Evolutionary conservation across 148 eudicot species (phyloP), one percentile per base, ranked within the genome.

Genomic region (Rhododendron griersonianum): DNA sequence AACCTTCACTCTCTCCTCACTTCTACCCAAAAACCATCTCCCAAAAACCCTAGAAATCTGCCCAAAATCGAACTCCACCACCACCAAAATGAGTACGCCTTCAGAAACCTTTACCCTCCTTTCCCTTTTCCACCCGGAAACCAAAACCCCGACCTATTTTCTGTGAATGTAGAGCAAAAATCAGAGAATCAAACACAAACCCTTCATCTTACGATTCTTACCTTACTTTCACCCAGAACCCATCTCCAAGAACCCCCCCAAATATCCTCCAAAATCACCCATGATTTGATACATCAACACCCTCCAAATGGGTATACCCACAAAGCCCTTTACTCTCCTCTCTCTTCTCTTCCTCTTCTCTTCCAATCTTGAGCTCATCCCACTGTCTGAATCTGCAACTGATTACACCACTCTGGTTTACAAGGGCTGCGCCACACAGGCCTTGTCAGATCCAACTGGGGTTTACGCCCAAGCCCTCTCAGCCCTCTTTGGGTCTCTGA

Each of bases 381-480:
- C 81, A 21, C 51, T 57, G 2, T 79, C 93, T 84, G 71, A 87
- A 87, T 92, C 94, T 48, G 92, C 86, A 84, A 84, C 90, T 23
- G 96, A 91, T 23, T 90, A 88, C 92, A 87, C 93, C 0, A 87
- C 87, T 19, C 69, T 97, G 78, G 94, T 95, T 3, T 97, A 97
- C 98, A 95, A 92, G 84, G 99, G 99, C 1, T 97, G 99, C 84
- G 91, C 98, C 28, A 95, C 93, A 81, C 95, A 94, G 84, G 71
- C 89, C 28, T 80, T 97, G 41, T 87, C 98, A 92, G 98, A 97
- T 95, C 98, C 99, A 86, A 91, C 87, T 65, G 98, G 98, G 13
- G 84, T 83, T 5, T 95, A 92, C 87, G 84, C 96, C 4, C 98
- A 94, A 85, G 92, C 96, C 0, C 86, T 97, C 3, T 89, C 95